Evolutionary conservation across 1,284 basidiomycete genomes (phyloP), one percentile per base, ranked within the genome.

Genomic region (Tylopilus orsonianus): DNA sequence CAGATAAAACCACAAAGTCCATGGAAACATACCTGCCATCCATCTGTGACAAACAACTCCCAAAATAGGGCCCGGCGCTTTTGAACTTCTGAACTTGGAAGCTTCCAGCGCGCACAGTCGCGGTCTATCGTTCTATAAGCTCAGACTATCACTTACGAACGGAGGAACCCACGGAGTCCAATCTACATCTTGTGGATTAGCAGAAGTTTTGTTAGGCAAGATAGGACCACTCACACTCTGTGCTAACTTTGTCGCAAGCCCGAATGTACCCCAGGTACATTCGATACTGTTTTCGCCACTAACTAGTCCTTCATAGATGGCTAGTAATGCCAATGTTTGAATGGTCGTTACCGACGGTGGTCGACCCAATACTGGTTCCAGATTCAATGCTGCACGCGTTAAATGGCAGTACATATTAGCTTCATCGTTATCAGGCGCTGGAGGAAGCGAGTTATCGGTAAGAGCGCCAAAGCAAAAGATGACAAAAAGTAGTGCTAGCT

Each of bases 1-100:
- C 29, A 42, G 42, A 20, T 8, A 16, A 50, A 12, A 41, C 34
- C 29, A 3, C 7, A 23, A 22, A 16, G 23, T 23, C 16, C 27
- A 48, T 10, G 13, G 16, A 1, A 16, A 48, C 72, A 22, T 53
- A 81, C 82, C 71, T 82, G 82, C 82, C 81, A 85, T 49, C 77
- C 78, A 60, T 85, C 82, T 0, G 81, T 82, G 52, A 83, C 79
- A 56, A 81, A 85, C 26, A 87, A 55, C 56, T 87, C 85, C 85
- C 85, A 87, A 57, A 86, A 87, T 19, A 87, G 62, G 2, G 78
- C 78, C n/a, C 84, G 73, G 5, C 84, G 75, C 59, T 84, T 82
- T 66, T 87, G 81, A 3, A 83, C 80, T 59, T 86, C 83, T 6
- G 72, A 68, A 7, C 74, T 72, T 4, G 74, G 56, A 29, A 83